These are phyloP conservation scores for Colletotrichum lini DNA, from an alignment of 2,329 filamentous ascomycete genomes.

Conservation along the genomic window DNA sequence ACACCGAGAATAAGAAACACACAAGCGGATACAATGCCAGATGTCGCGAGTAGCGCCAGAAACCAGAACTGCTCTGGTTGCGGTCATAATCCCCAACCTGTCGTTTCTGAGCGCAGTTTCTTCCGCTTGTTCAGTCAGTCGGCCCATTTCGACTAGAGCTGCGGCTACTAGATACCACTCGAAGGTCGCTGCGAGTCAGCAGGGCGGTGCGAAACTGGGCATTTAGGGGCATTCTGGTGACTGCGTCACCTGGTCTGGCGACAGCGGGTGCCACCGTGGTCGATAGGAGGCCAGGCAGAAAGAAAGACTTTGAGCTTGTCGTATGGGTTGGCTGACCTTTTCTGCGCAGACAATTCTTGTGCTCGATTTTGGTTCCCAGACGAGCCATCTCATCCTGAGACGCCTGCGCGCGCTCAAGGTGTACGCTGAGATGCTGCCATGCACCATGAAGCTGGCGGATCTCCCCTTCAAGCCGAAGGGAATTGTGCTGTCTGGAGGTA, in stretches of 20 bases:
- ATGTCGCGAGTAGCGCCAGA: not conserved
- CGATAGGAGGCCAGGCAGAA: too few species aligned
- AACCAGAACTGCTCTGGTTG: not conserved
- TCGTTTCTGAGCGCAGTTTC: not conserved
- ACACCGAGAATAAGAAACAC: not conserved
- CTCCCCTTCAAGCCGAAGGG: constrained; percentile 86
- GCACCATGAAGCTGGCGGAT: constrained; percentile 85
- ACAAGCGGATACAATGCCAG: not conserved
- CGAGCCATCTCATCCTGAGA: constrained; percentile 81
- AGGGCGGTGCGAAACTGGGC: not conserved
- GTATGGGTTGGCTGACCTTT: not conserved
- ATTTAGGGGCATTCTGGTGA: not conserved
- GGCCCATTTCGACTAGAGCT: too few species aligned
- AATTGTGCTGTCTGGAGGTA: constrained; percentile 72
- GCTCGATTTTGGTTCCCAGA: constrained; percentile 80
- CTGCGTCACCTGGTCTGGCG: too few species aligned
- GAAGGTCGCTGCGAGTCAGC: not conserved
- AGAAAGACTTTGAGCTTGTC: not conserved
- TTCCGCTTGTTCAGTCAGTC: not conserved
- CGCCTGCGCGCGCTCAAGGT: constrained; percentile 84
- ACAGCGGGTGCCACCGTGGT: constrained; percentile 45
- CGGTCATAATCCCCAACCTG: not conserved
- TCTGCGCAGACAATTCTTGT: constrained; percentile 74
- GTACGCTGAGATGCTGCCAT: constrained; percentile 90
- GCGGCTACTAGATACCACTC: not conserved